These are phyloP conservation scores for Coleophoma cylindrospora DNA, from an alignment of 2,329 filamentous ascomycete species.

Conservation along the genomic window DNA sequence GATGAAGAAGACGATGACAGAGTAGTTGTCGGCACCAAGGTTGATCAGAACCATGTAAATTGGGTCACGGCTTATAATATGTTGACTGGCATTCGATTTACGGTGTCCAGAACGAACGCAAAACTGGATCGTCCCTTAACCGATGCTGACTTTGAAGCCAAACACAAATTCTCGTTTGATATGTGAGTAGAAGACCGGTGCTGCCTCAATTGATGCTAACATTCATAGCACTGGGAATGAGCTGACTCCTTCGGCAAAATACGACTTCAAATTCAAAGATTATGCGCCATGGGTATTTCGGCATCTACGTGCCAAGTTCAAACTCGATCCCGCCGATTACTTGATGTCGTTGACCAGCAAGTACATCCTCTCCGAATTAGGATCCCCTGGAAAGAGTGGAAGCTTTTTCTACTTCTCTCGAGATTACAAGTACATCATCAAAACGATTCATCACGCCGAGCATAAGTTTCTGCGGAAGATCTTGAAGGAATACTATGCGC, in stretches of 20 bases:
- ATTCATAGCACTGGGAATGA: slow-evolving; percentile 79
- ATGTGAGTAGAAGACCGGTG: slow-evolving; percentile 58
- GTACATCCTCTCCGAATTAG: slow-evolving; percentile 95
- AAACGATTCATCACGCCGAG: slow-evolving; percentile 95
- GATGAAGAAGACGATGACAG: slow-evolving; percentile 91
- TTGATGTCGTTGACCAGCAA: slow-evolving; percentile 97
- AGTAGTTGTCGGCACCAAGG: slow-evolving; percentile 93
- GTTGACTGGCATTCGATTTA: slow-evolving; percentile 97
- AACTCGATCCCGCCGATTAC: slow-evolving; percentile 93
- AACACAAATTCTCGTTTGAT: slow-evolving; percentile 98
- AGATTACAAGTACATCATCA: slow-evolving; percentile 99
- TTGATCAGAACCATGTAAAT: slow-evolving; percentile 94
- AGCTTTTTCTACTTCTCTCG: slow-evolving; percentile 99
- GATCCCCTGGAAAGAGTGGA: slow-evolving; percentile 94
- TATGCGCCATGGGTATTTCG: slow-evolving; percentile 99
- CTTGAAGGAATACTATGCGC: slow-evolving; percentile 86
- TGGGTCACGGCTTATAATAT: slow-evolving; percentile 99
- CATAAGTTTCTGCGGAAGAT: slow-evolving; percentile 83
- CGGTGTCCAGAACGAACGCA: slow-evolving; percentile 91
- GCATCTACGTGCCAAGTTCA: slow-evolving; percentile 80
- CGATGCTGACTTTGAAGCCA: slow-evolving; percentile 86
- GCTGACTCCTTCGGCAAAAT: slow-evolving; percentile 94
- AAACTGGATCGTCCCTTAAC: slow-evolving; percentile 90
- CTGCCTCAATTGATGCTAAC: slow-evolving; percentile 27
- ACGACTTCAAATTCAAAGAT: slow-evolving; percentile 99